Base-by-base conservation (phyloP, 2,329 filamentous ascomycete species). In the Trichoderma breve region DNA sequence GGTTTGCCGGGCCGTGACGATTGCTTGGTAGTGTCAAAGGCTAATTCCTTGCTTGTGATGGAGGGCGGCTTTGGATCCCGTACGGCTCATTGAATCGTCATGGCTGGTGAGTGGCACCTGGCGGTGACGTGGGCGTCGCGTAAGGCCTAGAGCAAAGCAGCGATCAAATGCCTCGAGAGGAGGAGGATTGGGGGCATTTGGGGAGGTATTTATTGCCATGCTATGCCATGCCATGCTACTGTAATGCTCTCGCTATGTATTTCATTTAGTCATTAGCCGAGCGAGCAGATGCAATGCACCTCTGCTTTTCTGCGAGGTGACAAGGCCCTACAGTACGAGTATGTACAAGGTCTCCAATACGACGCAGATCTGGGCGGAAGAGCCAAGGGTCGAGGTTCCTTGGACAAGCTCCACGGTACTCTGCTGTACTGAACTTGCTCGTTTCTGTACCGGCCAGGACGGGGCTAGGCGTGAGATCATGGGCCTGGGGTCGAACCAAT, bases 11-110 rank as follows among this genome's bases (percentile, higher is more conserved):
- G 61, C 62, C 61, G 70, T 71, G 62, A 66, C 28, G 62, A 32
- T 60, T 58, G 55, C 32, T 66, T 66, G 63, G 36, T 55, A 55
- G 39, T 30, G 51, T 36, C 21, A 66, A 36, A 66, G 63, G 53
- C 62, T 60, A 58, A 51, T 61, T 61, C n/a, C 51, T 58, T 39
- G 43, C 43, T 18, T 18, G 57, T 47, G 70, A 57, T 72, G 70
- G 64, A 57, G 70, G 63, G 57, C 51, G 63, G 70, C 55, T 53
- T 55, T 72, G 64, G 39, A 64, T 47, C 57, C 32, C 51, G 53
- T 26, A 43, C 9, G 70, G 63, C 51, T 70, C 65, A 69, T 70
- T 2, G 58, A 72, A 60, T 72, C 71, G 71, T 72, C 71, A 72
- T 72, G 71, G 61, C 43, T 72, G 70, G 65, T 26, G 64, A 57